Conservation (phyloP, 495 filamentous ascomycete species). For the Penicilliopsis zonata region DNA sequence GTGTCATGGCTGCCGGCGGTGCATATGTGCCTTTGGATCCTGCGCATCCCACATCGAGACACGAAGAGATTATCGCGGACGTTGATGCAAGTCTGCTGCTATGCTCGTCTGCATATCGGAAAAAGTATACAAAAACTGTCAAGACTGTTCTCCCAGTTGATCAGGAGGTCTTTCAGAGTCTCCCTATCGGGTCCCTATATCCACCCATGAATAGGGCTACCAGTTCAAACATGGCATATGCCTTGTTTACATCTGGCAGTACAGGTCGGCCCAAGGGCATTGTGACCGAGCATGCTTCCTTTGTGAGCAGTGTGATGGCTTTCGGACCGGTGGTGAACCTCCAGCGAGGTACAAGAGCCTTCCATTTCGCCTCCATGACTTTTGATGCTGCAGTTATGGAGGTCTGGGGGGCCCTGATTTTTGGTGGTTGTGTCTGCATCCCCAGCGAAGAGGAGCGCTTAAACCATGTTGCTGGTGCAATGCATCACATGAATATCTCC, state of each 20-base stretch:
- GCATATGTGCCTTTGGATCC: slow-evolving; percentile 49
- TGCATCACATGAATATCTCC: slow-evolving; percentile 34
- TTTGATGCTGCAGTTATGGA: slow-evolving; percentile 44
- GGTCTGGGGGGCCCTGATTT: slow-evolving; percentile 34
- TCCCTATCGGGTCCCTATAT: not conserved
- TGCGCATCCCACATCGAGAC: slow-evolving; percentile 36
- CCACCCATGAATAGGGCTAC: slow-evolving; percentile 2
- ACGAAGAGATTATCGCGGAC: slow-evolving; percentile 29
- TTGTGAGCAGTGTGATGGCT: slow-evolving; percentile 33
- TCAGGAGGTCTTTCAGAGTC: slow-evolving; percentile 12
- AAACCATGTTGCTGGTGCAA: slow-evolving; percentile 35
- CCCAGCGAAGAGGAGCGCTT: slow-evolving; percentile 45
- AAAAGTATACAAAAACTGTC: slow-evolving; percentile 14
- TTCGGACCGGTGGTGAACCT: slow-evolving; percentile 27
- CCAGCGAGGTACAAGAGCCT: slow-evolving; percentile 25
- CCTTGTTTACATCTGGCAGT: slow-evolving; percentile 39
- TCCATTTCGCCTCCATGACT: slow-evolving; percentile 43
- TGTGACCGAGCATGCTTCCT: slow-evolving; percentile 33
- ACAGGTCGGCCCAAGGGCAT: slow-evolving; percentile 48
- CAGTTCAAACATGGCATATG: slow-evolving; percentile 25
- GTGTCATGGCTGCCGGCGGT: slow-evolving; percentile 43
- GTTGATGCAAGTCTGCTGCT: slow-evolving; percentile 25
- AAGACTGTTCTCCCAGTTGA: slow-evolving; percentile 25
- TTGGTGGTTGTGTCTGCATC: slow-evolving; percentile 51
- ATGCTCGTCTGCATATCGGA: slow-evolving; percentile 21